Conservation (phyloP, 176 grass and related monocot species). For the Triticum timopheevii region DNA sequence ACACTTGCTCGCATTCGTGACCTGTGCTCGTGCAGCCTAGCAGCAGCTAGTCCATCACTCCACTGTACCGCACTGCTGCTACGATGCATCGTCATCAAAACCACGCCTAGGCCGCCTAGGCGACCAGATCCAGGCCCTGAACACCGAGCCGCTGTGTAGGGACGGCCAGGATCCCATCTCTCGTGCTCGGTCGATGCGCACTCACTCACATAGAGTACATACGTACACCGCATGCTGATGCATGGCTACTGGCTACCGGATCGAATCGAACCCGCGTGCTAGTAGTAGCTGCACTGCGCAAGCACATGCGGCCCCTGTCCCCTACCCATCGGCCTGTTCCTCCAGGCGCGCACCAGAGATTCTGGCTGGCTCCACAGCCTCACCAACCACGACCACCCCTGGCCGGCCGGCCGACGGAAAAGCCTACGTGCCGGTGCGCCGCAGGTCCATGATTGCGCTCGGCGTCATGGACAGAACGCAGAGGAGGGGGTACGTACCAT, state of each 20-base stretch:
- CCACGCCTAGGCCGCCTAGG: neutral
- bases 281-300: neutral
- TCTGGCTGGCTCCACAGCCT: constrained; percentile 12
- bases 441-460: constrained; percentile 7
- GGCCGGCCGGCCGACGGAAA: neutral
- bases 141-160: neutral
- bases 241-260: neutral
- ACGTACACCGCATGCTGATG: neutral
- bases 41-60: neutral
- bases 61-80: neutral
- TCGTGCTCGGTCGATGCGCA: neutral
- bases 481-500: neutral
- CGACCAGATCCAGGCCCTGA: neutral
- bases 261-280: neutral
- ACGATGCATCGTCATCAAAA: neutral
- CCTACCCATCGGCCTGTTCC: neutral
- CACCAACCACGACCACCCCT: constrained; percentile 1
- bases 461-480: neutral
- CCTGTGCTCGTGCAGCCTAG: neutral
- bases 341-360: neutral
- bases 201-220: neutral
- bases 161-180: neutral
- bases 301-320: neutral
- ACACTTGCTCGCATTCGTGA: neutral
- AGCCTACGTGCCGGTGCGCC: constrained; percentile 1